A percentile compares a stretch with the other conserved stretches of the same genome.
phyloP scores from a whole-genome alignment of 306 rosid species.

The Cucurbita ficifolia region DNA sequence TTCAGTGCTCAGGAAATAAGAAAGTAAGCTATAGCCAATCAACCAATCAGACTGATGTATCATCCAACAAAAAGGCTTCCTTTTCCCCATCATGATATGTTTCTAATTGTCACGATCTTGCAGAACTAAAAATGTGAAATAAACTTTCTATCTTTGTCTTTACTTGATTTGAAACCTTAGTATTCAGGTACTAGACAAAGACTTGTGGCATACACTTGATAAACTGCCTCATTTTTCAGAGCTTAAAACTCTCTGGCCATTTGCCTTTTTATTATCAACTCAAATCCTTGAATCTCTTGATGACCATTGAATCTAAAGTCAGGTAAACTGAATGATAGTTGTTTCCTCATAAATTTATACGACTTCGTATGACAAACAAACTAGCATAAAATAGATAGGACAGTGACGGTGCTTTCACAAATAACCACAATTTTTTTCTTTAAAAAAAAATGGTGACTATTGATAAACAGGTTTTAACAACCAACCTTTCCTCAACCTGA shows the following conservation, averaged over 20 bases:
- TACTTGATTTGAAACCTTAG: background rate
- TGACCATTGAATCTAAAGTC: background rate
- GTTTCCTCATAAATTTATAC: background rate
- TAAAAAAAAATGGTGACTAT: background rate
- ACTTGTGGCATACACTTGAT: background rate
- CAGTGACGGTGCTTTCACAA: background rate
- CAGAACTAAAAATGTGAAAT: background rate
- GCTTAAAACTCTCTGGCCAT: background rate
- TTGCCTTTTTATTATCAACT: background rate
- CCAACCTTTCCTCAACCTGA: constrained; percentile 58
- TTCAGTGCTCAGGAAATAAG: background rate
- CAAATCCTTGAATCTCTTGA: background rate
- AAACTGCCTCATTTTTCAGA: background rate
- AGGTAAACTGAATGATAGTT: background rate
- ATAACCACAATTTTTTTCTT: background rate
- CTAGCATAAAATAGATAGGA: background rate
- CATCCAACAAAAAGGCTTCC: background rate
- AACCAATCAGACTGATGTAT: background rate
- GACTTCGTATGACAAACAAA: background rate
- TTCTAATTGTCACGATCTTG: background rate
- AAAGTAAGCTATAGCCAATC: background rate
- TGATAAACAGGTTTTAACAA: background rate
- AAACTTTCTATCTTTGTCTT: background rate
- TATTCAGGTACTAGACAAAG: background rate
- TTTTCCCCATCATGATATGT: background rate